phyloP scores from a whole-genome alignment of 768 basidiomycete species.

The Leucosporidium yakuticum region DNA sequence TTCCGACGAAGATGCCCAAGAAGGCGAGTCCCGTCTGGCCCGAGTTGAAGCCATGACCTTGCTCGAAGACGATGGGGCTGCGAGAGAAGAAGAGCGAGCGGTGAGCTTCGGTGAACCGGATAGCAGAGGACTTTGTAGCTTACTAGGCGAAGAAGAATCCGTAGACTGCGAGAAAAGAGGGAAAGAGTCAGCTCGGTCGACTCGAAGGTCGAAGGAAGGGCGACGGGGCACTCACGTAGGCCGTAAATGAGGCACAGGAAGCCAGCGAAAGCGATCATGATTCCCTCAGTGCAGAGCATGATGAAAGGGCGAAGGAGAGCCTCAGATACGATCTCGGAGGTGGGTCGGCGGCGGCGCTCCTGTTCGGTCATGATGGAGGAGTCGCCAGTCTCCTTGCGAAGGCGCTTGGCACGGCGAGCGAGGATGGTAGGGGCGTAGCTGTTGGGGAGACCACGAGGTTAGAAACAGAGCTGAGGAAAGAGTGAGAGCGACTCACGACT shows the following conservation, averaged over 20 bases:
- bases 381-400: slow-evolving; percentile 48
- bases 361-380: slow-evolving; percentile 37
- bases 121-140: background rate
- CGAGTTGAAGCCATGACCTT: background rate
- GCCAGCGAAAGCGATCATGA: slow-evolving; percentile 11
- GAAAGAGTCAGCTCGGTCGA: no score
- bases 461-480: background rate
- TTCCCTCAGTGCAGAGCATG: slow-evolving; percentile 8
- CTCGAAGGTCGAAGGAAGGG: no score
- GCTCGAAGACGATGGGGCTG: slow-evolving; percentile 2
- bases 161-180: background rate
- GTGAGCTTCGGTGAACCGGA: no score
- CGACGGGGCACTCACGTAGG: slow-evolving; percentile 1
- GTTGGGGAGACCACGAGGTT: background rate
- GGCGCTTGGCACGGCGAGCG: slow-evolving; percentile 48
- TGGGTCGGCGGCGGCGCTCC: slow-evolving; percentile 30
- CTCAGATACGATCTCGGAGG: slow-evolving; percentile 35
- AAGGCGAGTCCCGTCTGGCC: background rate
- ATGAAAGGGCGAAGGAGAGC: slow-evolving; percentile 37
- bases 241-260: slow-evolving; percentile 40
- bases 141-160: slow-evolving; percentile 13
- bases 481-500: slow-evolving; percentile 21
- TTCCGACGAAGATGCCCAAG: slow-evolving; percentile 18
- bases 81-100: background rate
- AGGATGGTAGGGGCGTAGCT: slow-evolving; percentile 63